Conservation (phyloP, 1,139 yeast genomes). For the Taphrina populina region DNA sequence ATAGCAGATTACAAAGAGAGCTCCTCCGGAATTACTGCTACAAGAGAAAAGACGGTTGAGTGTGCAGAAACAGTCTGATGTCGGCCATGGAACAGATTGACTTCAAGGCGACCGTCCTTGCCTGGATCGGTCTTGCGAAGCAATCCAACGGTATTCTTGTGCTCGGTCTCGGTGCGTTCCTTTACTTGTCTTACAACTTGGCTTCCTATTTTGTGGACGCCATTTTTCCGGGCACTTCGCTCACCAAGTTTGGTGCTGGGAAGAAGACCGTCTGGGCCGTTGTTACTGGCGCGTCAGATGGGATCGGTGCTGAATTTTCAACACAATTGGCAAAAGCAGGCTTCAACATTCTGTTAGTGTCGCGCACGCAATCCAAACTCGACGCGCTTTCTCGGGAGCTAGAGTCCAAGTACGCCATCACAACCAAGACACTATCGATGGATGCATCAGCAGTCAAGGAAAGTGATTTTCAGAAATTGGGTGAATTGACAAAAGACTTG, state of each 20-base stretch:
- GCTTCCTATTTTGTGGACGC: slow-evolving; percentile 23
- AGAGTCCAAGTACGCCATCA: slow-evolving; percentile 57
- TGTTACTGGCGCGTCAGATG: slow-evolving; percentile 95
- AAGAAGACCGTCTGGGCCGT: slow-evolving; percentile 74
- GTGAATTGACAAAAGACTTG: slow-evolving; percentile 52
- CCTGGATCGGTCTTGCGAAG: slow-evolving; percentile 14
- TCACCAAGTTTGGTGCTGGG: slow-evolving; percentile 66
- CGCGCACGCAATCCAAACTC: slow-evolving; percentile 79
- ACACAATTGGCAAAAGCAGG: slow-evolving; percentile 81
- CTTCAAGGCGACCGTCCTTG: slow-evolving; percentile 9
- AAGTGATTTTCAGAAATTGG: slow-evolving; percentile 56
- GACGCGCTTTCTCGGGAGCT: slow-evolving; percentile 66
- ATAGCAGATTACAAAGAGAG: too few species aligned
- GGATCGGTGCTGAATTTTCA: slow-evolving; percentile 91
- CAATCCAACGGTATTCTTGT: slow-evolving; percentile 17
- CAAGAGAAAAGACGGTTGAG: too few species aligned
- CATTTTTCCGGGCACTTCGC: slow-evolving; percentile 40
- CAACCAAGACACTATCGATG: slow-evolving; percentile 68
- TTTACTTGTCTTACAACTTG: slow-evolving; percentile 17
- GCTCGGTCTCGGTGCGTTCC: slow-evolving; percentile 17
- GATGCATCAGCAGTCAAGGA: slow-evolving; percentile 66
- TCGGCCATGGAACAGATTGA: slow-evolving; percentile 11
- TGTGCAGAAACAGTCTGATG: too few species aligned
- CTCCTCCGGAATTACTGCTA: too few species aligned
- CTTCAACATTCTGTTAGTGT: slow-evolving; percentile 75